A percentile compares a stretch with the other conserved stretches of the same genome.
These are phyloP conservation scores for Eucalyptus fibrosa DNA, from an alignment of 345 rosid species.

Conservation along the genomic window DNA sequence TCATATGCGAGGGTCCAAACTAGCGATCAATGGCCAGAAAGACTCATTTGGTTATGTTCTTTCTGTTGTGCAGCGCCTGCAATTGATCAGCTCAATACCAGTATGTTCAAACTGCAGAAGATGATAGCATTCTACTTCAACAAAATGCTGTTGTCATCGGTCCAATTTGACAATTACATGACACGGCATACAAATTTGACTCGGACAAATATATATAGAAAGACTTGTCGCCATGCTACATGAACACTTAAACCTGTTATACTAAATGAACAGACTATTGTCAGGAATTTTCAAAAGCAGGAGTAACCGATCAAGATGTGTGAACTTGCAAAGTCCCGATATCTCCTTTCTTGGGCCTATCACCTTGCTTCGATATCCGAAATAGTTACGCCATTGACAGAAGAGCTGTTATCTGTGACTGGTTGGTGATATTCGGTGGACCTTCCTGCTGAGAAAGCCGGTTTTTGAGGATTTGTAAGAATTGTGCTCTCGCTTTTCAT, in stretches of 20 bases:
- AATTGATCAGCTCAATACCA: background rate
- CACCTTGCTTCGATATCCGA: background rate
- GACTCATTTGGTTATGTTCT: background rate
- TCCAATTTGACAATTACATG: background rate
- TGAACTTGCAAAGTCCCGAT: background rate
- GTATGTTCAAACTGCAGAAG: background rate
- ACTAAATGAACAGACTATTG: background rate
- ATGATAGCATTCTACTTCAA: background rate
- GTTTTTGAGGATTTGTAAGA: slow-evolving; percentile 20
- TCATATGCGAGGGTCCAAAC: fast-evolving
- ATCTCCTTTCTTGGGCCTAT: background rate
- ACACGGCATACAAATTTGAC: background rate
- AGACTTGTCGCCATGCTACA: background rate
- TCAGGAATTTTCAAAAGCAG: background rate
- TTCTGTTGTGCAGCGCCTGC: background rate
- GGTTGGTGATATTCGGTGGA: background rate
- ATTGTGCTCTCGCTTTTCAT: slow-evolving; percentile 2
- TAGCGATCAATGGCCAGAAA: background rate
- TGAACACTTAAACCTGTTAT: background rate
- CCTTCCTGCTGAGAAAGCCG: slow-evolving; percentile 29
- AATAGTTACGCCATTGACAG: background rate
- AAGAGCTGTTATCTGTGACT: background rate
- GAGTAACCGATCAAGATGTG: background rate
- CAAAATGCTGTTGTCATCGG: background rate
- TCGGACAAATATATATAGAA: background rate